Base-by-base conservation (phyloP, 192 early-diverging fungal species). In the Allomyces macrogynus region DNA sequence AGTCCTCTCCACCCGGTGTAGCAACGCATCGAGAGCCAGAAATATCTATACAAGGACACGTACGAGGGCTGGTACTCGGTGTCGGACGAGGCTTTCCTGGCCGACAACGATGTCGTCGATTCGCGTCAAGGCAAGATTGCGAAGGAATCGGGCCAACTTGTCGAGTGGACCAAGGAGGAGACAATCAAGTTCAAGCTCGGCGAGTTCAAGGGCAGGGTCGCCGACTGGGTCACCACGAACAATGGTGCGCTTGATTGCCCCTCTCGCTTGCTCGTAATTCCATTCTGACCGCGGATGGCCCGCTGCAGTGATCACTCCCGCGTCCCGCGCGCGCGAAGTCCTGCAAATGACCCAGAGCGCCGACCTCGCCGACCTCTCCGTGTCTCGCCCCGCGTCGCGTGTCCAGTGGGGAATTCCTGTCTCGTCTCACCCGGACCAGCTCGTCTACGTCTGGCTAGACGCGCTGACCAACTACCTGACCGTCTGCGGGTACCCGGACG, bases 361-460 rank as follows among this genome's bases (percentile, higher is more conserved):
- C 24, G 82, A 78, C 0, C 70, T 93, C 0, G 65, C 75, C 0
- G 92, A 97, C 70, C 73, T 98, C 32, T 92, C 90, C 0, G 74
- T 98, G 2, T 98, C 95, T 22, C 77, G 95, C 23, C 84, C 89
- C 12, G 70, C 79, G 62, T 81, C 81, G 1, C 78, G 92, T 2
- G 73, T 92, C 22, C 68, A 78, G 65, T 98, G 95, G 95, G 95
- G 93, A 8, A 89, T 98, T 25, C 81, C 83, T 2, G 91, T 98
- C 11, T 93, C 95, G 0, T 81, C 77, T 66, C 93, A 98, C 71
- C 63, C 77, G 5, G 77, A 84, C 4, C 95, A 98, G 67, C 88
- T 91, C 12, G 83, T 98, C 43, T 98, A 98, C 67, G 95, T 98
- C 24, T 98, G 95, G 95, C 76, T 98, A 61, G 95, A 98, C 68